Percentiles rank a stretch among this genome's conserved stretches.
Evolutionary conservation across 768 basidiomycete species (phyloP).

Genomic region (Fomitopsis serialis): DNA sequence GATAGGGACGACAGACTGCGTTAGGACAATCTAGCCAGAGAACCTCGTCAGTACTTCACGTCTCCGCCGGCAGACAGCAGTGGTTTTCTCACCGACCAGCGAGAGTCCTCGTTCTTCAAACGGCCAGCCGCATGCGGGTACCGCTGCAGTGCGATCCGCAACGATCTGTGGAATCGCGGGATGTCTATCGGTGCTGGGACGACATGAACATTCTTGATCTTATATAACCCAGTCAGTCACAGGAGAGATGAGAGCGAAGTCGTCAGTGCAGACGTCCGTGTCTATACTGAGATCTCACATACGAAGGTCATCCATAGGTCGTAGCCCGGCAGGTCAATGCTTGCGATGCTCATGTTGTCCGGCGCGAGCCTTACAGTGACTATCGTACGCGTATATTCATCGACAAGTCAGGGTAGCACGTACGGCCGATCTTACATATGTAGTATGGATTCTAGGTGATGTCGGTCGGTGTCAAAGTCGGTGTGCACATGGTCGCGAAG

Average conservation of each 20-base stretch:
- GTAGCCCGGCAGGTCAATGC: constrained; percentile 6
- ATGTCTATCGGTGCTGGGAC: constrained; percentile 4
- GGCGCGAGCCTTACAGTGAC: no score
- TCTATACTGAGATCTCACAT: neutral
- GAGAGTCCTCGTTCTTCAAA: neutral
- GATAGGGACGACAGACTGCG: neutral
- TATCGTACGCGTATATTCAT: no score
- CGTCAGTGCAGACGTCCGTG: neutral
- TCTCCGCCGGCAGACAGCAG: neutral
- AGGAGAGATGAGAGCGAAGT: no score
- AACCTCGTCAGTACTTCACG: neutral
- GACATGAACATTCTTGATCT: constrained; percentile 19
- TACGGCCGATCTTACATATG: no score
- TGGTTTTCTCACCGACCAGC: constrained; percentile 4
- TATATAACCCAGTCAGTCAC: neutral
- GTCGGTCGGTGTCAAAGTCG: no score
- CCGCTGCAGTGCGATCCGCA: neutral
- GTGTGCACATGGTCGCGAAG: no score
- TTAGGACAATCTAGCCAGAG: neutral
- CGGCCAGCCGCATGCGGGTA: constrained; percentile 11
- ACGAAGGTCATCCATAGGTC: constrained; percentile 17
- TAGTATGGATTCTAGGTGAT: no score
- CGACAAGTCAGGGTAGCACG: no score
- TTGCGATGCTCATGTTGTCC: no score
- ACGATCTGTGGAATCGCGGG: neutral